Evolutionary conservation across 164 flowering plant species (phyloP).

Genomic region (Magnolia changhungtana): DNA sequence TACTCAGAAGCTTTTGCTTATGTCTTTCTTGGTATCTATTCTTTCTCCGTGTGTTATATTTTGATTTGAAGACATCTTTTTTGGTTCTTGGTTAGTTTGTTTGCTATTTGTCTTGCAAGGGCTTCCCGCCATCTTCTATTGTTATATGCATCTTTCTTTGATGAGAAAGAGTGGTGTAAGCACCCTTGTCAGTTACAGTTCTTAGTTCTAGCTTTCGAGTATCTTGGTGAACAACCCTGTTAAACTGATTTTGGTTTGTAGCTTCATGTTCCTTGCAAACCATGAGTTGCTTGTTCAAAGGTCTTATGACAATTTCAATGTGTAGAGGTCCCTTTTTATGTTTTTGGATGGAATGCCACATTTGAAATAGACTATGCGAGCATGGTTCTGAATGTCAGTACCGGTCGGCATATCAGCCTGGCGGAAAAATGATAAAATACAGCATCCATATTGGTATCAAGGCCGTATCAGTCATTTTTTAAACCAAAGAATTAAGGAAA

Average conservation of each 20-base stretch:
- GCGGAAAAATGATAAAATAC: too few species aligned
- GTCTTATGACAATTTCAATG: too few species aligned
- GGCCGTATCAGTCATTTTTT: too few species aligned
- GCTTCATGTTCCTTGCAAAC: not conserved
- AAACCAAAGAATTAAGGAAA: too few species aligned
- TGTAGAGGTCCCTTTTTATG: not conserved
- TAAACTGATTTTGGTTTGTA: not conserved
- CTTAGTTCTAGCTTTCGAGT: not conserved
- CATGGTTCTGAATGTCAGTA: too few species aligned
- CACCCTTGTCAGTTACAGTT: not conserved
- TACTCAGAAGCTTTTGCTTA: constrained; percentile 72
- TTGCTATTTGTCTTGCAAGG: too few species aligned
- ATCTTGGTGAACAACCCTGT: not conserved
- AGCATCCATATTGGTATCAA: too few species aligned
- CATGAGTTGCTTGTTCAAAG: not conserved
- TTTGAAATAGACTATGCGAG: too few species aligned
- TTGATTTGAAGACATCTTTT: not conserved
- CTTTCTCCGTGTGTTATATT: not conserved
- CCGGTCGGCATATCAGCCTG: too few species aligned
- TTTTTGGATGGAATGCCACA: not conserved
- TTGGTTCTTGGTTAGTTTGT: not conserved
- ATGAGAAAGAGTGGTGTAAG: not conserved
- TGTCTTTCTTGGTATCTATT: constrained; percentile 57
- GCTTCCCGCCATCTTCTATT: not conserved
- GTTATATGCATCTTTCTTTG: not conserved